Evolutionary conservation across 805 yeast genomes (phyloP).

Genomic region (Candida dajiaensis): DNA sequence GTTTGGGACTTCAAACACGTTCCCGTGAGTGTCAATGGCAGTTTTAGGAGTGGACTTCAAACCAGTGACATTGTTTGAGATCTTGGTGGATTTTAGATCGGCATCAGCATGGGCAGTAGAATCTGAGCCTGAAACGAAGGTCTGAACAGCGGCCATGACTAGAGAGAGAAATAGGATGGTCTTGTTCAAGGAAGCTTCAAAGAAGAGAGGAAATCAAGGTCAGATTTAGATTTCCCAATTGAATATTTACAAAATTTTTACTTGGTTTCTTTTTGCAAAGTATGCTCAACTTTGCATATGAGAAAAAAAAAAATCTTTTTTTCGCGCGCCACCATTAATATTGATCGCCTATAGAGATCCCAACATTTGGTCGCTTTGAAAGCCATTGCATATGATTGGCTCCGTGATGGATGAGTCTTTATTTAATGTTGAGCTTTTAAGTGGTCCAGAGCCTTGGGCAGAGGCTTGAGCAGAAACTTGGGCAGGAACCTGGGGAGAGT

Average conservation of each 20-base stretch:
- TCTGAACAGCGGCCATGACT: slow-evolving; percentile 5
- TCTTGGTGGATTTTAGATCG: slow-evolving; percentile 13
- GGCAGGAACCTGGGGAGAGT: too few species aligned
- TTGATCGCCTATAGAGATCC: too few species aligned
- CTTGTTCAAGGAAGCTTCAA: neutral
- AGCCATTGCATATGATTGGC: neutral
- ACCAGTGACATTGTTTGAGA: slow-evolving; percentile 18
- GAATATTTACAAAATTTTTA: neutral
- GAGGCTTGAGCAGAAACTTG: too few species aligned
- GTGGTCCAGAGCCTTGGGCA: too few species aligned
- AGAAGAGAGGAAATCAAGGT: neutral
- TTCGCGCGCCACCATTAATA: neutral
- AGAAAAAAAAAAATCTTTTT: too few species aligned
- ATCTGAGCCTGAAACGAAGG: slow-evolving; percentile 10
- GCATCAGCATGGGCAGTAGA: neutral
- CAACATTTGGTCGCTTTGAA: neutral
- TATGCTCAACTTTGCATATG: neutral
- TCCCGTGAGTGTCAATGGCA: slow-evolving; percentile 48
- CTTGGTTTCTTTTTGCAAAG: neutral
- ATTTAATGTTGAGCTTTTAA: too few species aligned
- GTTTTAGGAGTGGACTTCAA: slow-evolving; percentile 18
- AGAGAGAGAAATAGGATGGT: neutral
- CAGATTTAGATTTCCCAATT: neutral
- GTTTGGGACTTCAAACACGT: slow-evolving; percentile 55
- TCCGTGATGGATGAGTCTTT: too few species aligned